Base-by-base conservation (phyloP, 768 basidiomycete genomes). In the Tylopilus sp. region DNA sequence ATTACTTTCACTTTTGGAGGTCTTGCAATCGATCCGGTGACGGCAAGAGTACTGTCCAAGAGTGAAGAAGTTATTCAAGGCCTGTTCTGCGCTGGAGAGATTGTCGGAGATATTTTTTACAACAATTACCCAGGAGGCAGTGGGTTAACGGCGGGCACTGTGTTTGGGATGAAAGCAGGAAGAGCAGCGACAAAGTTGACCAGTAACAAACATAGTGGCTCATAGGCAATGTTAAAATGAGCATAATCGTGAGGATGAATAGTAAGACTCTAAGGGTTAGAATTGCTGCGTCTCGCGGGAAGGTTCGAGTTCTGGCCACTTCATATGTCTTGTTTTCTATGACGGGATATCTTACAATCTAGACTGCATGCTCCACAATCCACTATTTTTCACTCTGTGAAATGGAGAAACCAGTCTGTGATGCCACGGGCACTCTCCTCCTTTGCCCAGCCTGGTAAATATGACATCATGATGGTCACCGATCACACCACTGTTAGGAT, bases 1-100 rank as follows among this genome's bases (percentile, higher is more conserved):
- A 78, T 86, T 49, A 87, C 86, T 1, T 88, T 86, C 70, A 87
- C 84, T 2, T 87, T 86, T 70, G 85, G 86, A 1, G 86, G 86
- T 1, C 64, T 87, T 3, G 79, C 76, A 0, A 79, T 87, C 55
- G 78, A 86, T 58, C 76, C 82, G 0, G 60, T 71, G 16, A 83
- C 79, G 0, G 76, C 80, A 11, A 76, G 66, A 2, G 84, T 87
- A 7, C 44, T 85, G 1, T 75, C 74, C 0, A 59, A 63, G 45
- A 75, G 68, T 2, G 74, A 73, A 11, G 59, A 64, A 16, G 60
- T 65, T 12, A 83, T 87, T 31, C 64, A 59, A 9, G 84, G 86
- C 3, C 62, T 88, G 34, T 86, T 81, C 64, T 84, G 82, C 58
- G 74, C 84, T 2, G 86, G 86, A 14, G 86, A 87, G 66, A 81